Percentiles rank a stretch among this genome's conserved stretches.
These are phyloP conservation scores for Penicillium bovifimosum DNA, from an alignment of 495 filamentous ascomycete genomes.

Conservation along the genomic window DNA sequence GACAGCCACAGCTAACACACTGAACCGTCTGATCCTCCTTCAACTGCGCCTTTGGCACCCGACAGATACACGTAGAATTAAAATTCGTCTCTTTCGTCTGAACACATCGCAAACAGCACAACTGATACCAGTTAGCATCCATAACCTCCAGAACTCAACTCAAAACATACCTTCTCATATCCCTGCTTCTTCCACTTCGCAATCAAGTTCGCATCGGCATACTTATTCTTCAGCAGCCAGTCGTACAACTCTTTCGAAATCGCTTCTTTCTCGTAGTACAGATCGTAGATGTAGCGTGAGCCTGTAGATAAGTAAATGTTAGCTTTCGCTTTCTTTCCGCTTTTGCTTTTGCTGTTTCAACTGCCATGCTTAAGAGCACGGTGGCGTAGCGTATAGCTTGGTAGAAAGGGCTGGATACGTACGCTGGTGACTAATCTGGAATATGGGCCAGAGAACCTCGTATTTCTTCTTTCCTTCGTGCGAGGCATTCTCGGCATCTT, in stretches of 20 bases:
- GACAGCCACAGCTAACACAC: constrained; percentile 94
- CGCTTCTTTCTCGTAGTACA: constrained; percentile 96
- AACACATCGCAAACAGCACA: constrained; percentile 93
- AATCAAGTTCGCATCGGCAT: constrained; percentile 90
- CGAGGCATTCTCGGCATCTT: constrained; percentile 83
- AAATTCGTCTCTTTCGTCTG: constrained; percentile 99
- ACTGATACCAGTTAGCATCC: constrained; percentile 37
- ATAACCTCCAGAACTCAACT: neutral
- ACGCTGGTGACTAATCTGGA: constrained; percentile 95
- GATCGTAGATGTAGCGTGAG: constrained; percentile 89
- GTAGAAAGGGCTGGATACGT: no score
- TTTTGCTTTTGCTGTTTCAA: no score
- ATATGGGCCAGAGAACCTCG: constrained; percentile 92
- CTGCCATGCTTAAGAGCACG: no score
- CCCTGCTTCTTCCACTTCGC: constrained; percentile 99
- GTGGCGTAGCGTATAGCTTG: no score
- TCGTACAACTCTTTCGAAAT: constrained; percentile 90
- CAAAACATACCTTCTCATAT: constrained; percentile 77
- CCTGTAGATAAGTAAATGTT: constrained; percentile 33
- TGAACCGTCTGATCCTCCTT: constrained; percentile 87
- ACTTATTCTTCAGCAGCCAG: constrained; percentile 93
- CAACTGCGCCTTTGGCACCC: constrained; percentile 85
- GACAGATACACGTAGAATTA: constrained; percentile 94
- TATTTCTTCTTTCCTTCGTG: constrained; percentile 77
- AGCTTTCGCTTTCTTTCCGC: no score